Base-by-base conservation (phyloP, 2,329 filamentous ascomycete genomes). In the Cytospora chrysosperma region DNA sequence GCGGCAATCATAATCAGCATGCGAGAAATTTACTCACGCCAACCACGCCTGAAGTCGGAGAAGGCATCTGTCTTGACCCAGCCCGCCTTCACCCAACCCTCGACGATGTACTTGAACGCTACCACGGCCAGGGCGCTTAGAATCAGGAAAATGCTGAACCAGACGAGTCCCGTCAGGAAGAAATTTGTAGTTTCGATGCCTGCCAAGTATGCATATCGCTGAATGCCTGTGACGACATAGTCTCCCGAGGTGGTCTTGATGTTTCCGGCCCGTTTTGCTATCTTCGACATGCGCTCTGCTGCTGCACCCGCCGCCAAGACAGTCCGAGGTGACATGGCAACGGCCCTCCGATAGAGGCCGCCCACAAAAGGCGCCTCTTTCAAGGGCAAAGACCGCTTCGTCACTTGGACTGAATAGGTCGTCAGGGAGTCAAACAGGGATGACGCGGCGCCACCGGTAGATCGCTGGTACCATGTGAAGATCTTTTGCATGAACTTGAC, bases 381-480 rank as follows among this genome's bases (percentile, higher is more conserved):
- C 24, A 72, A 72, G 37, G 77, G 75, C 69, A 79, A 90, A 72
- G 89, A 71, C 55, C 75, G 74, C 71, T 81, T 92, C 75, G 91
- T 82, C 4, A 94, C 88, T 71, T 92, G 82, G 28, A 95, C 88
- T 0, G 91, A 94, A 27, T 87, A 87, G 15, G 83, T 87, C 26
- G 83, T 83, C 59, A 93, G 79, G 32, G 85, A 86, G 63, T 90
- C 88, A 56, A 95, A 84, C 50, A 93, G 81, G 19, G 86, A 90
- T 1, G 90, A 87, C 5, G 92, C 90, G 17, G 84, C 90, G 67
- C 92, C 92, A 59, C 92, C 92, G 1, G 92, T 96, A 2, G 92
- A 84, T 64, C 91, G 88, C 77, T 94, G 92, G 76, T 96, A 96
- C 92, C 92, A 96, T 34, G 91, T 93, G 62, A 90, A 88, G 71